Percentiles rank a stretch among this genome's conserved stretches.
These are phyloP conservation scores for Cryoendolithus antarcticus DNA, from an alignment of 2,329 filamentous ascomycete genomes.

Conservation along the genomic window DNA sequence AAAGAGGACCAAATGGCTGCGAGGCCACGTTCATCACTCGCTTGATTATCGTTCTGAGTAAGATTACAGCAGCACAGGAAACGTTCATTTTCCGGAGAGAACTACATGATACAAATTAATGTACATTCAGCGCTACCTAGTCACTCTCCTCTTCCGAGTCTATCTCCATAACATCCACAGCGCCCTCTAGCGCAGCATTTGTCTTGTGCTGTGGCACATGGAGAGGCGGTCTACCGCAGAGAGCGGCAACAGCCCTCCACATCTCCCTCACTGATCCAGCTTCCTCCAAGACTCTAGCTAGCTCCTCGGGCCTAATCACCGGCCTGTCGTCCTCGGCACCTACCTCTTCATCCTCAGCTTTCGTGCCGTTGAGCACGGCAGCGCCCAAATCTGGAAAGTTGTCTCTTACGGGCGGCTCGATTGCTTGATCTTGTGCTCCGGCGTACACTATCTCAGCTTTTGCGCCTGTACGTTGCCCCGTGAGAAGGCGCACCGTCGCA, in stretches of 20 bases:
- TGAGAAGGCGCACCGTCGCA: conserved; percentile 51
- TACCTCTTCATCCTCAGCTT: conserved; percentile 6
- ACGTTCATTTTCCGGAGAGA: too few relatives aligned
- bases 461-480: conserved; percentile 1
- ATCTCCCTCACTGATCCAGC: conserved; percentile 61
- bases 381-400: conserved; percentile 9
- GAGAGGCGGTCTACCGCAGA: conserved; percentile 47
- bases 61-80: too few relatives aligned
- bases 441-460: conserved; percentile 1
- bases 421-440: conserved; percentile 19
- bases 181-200: too few relatives aligned
- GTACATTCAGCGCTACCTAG: too few relatives aligned
- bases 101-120: too few relatives aligned
- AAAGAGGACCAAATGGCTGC: too few relatives aligned
- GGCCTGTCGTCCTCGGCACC: conserved; percentile 38
- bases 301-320: conserved; percentile 56
- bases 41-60: too few relatives aligned
- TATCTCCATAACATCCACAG: too few relatives aligned
- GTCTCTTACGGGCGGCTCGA: conserved; percentile 9
- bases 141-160: too few relatives aligned
- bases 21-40: too few relatives aligned
- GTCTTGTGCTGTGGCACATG: too few relatives aligned
- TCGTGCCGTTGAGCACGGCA: conserved; percentile 1
- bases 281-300: conserved; percentile 58
- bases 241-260: conserved; percentile 58